Conservation (phyloP, 768 basidiomycete genomes). For the Tylopilus vinaceipallidus region DNA sequence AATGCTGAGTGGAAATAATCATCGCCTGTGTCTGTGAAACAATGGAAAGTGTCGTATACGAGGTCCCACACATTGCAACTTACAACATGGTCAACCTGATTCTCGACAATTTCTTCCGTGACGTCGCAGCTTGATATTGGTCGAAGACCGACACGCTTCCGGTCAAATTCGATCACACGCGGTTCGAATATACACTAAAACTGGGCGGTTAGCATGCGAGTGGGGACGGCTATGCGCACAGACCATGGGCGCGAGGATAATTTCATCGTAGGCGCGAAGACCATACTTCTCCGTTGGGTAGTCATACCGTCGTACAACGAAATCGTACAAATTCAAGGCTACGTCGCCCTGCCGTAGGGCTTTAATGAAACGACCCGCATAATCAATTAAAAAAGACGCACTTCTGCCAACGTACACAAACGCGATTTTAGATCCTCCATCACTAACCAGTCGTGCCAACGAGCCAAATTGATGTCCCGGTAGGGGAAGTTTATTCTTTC, state of each 20-base stretch:
- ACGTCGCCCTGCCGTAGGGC: constrained; percentile 67
- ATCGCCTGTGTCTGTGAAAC: constrained; percentile 76
- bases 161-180: constrained; percentile 85
- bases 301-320: constrained; percentile 76
- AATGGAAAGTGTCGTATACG: constrained; percentile 3
- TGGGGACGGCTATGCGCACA: constrained; percentile 17
- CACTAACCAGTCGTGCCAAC: constrained; percentile 83
- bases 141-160: constrained; percentile 55
- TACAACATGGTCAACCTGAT: constrained; percentile 53
- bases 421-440: constrained; percentile 89
- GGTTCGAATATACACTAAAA: constrained; percentile 89
- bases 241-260: constrained; percentile 93
- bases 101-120: constrained; percentile 72
- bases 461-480: constrained; percentile 71
- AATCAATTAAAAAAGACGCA: constrained; percentile 36
- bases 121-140: constrained; percentile 55
- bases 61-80: constrained; percentile 14
- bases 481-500: constrained; percentile 87
- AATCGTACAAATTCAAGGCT: constrained; percentile 87
- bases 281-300: constrained; percentile 83
- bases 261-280: constrained; percentile 91
- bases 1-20: constrained; percentile 86
- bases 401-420: constrained; percentile 86
- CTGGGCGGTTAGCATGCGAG: not conserved
- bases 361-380: constrained; percentile 3